These are phyloP conservation scores for Hippophae gyantsensis DNA, from an alignment of 306 rosid genomes.

Conservation along the genomic window DNA sequence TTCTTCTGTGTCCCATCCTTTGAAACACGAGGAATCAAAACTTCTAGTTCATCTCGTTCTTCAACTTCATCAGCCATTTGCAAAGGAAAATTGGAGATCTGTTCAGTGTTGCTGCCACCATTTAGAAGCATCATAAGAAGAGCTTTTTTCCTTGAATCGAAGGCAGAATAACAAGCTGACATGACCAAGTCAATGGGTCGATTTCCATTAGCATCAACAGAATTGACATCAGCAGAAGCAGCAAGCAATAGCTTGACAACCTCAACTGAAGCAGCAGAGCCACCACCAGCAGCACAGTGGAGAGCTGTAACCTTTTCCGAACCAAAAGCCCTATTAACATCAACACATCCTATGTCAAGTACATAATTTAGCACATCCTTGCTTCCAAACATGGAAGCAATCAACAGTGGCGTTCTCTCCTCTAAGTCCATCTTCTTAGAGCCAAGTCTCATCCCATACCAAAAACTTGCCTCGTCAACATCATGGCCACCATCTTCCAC, in stretches of 20 bases:
- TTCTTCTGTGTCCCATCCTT: too few relatives aligned
- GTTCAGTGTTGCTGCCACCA: conserved; percentile 23
- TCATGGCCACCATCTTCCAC: too few relatives aligned
- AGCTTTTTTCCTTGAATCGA: conserved; percentile 28
- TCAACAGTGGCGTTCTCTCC: conserved; percentile 69
- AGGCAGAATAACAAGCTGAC: conserved; percentile 11
- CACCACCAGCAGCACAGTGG: conserved; percentile 63
- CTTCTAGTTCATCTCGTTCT: too few relatives aligned
- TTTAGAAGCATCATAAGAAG: conserved; percentile 29
- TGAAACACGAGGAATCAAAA: too few relatives aligned
- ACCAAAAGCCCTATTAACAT: conserved; percentile 47
- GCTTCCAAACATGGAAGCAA: conserved; percentile 73
- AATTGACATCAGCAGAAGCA: conserved; percentile 42
- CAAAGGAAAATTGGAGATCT: conserved; percentile 14
- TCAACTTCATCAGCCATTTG: conserved; percentile 6
- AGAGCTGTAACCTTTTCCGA: conserved; percentile 64
- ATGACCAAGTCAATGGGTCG: conserved; percentile 33
- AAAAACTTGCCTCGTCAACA: too few relatives aligned
- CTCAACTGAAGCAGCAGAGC: conserved; percentile 38
- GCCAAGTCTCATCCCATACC: too few relatives aligned
- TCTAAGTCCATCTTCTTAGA: too few relatives aligned
- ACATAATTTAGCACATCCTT: conserved; percentile 38
- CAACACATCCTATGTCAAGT: conserved; percentile 31
- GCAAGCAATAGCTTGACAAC: conserved; percentile 49
- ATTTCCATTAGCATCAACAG: conserved; percentile 47